These are phyloP conservation scores for Mucor saturninus DNA, from an alignment of 371 early-diverging fungal genomes.

Conservation along the genomic window DNA sequence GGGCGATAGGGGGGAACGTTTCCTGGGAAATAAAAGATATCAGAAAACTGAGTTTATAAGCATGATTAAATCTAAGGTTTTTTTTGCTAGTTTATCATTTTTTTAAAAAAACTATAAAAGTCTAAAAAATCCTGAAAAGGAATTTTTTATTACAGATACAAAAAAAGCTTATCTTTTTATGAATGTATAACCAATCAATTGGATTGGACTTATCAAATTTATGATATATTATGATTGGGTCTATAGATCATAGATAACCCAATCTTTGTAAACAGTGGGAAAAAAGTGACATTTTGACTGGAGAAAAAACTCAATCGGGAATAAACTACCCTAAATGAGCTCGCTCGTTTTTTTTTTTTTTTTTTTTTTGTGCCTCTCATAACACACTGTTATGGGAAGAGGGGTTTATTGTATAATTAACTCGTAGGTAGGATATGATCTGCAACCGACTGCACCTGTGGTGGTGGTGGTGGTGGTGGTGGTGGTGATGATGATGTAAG, in stretches of 20 bases:
- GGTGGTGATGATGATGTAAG: conserved; percentile 4
- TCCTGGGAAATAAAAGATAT: not conserved
- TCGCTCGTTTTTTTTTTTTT: no score
- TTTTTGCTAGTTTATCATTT: no score
- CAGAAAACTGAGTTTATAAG: not conserved
- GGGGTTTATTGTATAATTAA: not conserved
- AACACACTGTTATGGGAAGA: not conserved
- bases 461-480: not conserved
- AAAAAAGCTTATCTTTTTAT: not conserved
- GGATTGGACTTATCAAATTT: not conserved
- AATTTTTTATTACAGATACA: not conserved
- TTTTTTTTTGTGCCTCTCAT: not conserved
- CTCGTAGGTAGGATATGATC: conserved; percentile 5
- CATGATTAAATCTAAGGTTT: not conserved
- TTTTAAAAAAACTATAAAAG: not conserved
- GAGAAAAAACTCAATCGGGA: conserved; percentile 8
- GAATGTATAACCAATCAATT: not conserved
- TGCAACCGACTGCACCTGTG: not conserved
- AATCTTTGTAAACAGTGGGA: not conserved
- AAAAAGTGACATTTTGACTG: not conserved
- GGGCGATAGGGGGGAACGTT: not conserved
- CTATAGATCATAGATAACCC: conserved; percentile 1
- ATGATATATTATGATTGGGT: not conserved
- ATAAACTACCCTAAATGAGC: conserved; percentile 8
- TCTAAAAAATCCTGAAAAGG: conserved; percentile 3